Evolutionary conservation across 176 grass and related monocot genomes (phyloP).

Genomic region (Bromus sterilis): DNA sequence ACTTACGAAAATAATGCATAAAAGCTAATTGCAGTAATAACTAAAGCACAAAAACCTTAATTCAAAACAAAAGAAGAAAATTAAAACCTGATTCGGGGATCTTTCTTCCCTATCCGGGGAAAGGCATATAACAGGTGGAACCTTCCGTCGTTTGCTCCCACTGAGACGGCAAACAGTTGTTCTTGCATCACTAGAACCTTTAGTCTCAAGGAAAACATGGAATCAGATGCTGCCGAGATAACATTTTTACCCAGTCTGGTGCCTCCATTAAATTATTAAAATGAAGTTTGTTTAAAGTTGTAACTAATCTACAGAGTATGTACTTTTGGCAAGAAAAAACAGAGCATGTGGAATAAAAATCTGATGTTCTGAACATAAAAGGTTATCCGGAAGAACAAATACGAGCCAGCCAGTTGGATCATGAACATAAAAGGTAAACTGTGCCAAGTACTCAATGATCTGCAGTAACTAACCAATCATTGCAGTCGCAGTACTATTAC

Average conservation of each 20-base stretch:
- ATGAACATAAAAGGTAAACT: not conserved
- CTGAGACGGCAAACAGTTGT: not conserved
- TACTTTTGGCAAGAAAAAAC: not conserved
- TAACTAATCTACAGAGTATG: not conserved
- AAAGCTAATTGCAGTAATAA: not conserved
- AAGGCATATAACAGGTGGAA: not conserved
- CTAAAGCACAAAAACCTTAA: not conserved
- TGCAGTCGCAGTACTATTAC: not conserved
- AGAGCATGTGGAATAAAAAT: not conserved
- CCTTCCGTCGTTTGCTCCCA: not conserved
- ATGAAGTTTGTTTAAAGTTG: not conserved
- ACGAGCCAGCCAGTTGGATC: not conserved
- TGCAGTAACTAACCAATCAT: not conserved
- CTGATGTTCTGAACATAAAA: not conserved
- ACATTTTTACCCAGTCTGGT: not conserved
- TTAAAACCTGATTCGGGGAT: not conserved
- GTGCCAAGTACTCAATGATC: not conserved
- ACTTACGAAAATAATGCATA: not conserved
- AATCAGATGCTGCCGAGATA: not conserved
- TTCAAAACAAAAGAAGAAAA: not conserved
- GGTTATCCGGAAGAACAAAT: not conserved
- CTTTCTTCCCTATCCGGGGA: slow-evolving; percentile 6
- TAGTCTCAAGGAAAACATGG: not conserved
- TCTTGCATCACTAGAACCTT: not conserved
- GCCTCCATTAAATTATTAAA: not conserved